Evolutionary conservation across 2,329 filamentous ascomycete species (phyloP).

Genomic region (Talaromyces sp.): DNA sequence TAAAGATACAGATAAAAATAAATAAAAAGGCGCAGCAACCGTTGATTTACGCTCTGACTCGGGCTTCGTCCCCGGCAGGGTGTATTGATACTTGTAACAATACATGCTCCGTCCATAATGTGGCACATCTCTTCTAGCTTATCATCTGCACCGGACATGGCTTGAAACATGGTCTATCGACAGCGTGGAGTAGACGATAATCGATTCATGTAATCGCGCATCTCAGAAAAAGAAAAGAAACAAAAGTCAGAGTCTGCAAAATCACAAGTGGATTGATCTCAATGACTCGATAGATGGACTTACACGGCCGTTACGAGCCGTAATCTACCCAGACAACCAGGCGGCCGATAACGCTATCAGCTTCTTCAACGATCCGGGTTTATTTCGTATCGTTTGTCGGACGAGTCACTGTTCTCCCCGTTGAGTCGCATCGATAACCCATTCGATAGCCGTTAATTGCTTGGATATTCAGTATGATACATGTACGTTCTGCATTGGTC

Average conservation of each 20-base stretch:
- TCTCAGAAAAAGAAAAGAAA: conserved; percentile 8
- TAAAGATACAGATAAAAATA: background rate
- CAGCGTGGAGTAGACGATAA: background rate
- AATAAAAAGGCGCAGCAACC: conserved; percentile 10
- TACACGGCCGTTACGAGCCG: background rate
- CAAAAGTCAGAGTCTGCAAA: background rate
- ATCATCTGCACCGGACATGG: background rate
- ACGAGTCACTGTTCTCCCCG: conserved; percentile 14
- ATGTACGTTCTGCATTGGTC: background rate
- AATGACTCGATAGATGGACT: conserved; percentile 2
- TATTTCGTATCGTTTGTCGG: conserved; percentile 8
- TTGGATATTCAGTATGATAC: background rate
- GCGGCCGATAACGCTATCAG: conserved; percentile 14
- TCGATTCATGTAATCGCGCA: background rate
- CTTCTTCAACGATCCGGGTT: conserved; percentile 5
- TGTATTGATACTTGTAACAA: conserved; percentile 6
- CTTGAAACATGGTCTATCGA: background rate
- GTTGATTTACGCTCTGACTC: background rate
- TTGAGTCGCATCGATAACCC: no score
- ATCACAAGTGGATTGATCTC: background rate
- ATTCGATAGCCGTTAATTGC: background rate
- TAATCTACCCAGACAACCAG: conserved; percentile 3
- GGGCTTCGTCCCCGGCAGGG: conserved; percentile 4
- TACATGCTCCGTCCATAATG: background rate
- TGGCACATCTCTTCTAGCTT: background rate